phyloP scores from a whole-genome alignment of 768 basidiomycete species.

The Leccinum boreale region DNA sequence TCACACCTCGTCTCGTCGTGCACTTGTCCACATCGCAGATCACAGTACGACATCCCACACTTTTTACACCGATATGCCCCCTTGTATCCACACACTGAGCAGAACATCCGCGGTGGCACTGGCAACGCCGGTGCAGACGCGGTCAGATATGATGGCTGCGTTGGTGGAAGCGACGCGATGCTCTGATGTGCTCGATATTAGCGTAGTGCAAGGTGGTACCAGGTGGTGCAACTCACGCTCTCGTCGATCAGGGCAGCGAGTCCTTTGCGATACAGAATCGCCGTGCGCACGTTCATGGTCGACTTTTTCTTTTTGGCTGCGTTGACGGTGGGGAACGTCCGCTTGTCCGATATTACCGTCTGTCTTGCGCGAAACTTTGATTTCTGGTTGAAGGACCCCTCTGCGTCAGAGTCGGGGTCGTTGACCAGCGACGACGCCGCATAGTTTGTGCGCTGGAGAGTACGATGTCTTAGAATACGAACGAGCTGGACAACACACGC shows the following conservation, averaged over 20 bases:
- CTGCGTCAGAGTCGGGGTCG: slow-evolving; percentile 30
- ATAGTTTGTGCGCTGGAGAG: slow-evolving; percentile 70
- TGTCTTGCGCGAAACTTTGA: slow-evolving; percentile 69
- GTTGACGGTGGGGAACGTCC: slow-evolving; percentile 36
- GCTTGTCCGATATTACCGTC: slow-evolving; percentile 72
- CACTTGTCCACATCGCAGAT: slow-evolving; percentile 64
- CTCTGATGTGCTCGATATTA: slow-evolving; percentile 40
- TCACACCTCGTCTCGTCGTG: slow-evolving; percentile 85
- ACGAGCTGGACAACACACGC: neutral
- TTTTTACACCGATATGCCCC: slow-evolving; percentile 75
- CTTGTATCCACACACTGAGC: slow-evolving; percentile 87
- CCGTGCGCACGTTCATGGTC: slow-evolving; percentile 75
- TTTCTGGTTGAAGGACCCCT: slow-evolving; percentile 23
- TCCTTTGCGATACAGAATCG: slow-evolving; percentile 80
- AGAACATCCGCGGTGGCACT: slow-evolving; percentile 68
- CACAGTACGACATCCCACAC: slow-evolving; percentile 77
- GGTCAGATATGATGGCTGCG: slow-evolving; percentile 68
- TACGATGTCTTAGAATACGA: neutral
- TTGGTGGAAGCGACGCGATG: slow-evolving; percentile 49
- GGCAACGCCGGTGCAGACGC: slow-evolving; percentile 55
- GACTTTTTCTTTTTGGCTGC: slow-evolving; percentile 65
- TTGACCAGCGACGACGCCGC: slow-evolving; percentile 42
- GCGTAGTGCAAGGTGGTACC: neutral
- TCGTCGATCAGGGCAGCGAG: slow-evolving; percentile 72
- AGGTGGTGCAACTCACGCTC: slow-evolving; percentile 52